Conservation (phyloP, 116 monocot species). For the Trichopus zeylanicus region DNA sequence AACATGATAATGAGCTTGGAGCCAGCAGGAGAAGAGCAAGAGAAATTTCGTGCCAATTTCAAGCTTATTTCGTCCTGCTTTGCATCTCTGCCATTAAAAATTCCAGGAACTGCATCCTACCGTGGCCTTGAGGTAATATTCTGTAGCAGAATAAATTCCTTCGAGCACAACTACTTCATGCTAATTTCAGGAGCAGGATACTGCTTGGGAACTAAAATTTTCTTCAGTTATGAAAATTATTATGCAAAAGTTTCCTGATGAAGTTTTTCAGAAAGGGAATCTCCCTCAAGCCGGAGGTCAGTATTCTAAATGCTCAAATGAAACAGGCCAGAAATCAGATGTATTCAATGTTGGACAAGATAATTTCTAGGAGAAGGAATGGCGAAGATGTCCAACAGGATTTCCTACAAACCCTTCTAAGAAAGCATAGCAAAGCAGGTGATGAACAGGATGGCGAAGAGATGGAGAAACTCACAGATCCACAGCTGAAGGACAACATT, state of each 20-base stretch:
- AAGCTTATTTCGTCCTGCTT: slow-evolving; percentile 25
- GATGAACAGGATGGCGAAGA: background rate
- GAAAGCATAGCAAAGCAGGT: slow-evolving; percentile 2
- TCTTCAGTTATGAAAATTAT: background rate
- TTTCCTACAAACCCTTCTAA: background rate
- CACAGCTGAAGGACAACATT: slow-evolving; percentile 27
- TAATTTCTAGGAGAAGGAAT: background rate
- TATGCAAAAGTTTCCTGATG: background rate
- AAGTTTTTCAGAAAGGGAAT: background rate
- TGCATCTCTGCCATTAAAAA: slow-evolving; percentile 23
- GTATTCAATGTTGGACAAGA: background rate
- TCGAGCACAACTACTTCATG: background rate
- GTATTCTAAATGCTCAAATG: slow-evolving; percentile 1
- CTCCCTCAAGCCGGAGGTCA: too few species aligned
- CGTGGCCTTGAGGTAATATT: slow-evolving; percentile 20
- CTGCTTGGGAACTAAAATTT: background rate
- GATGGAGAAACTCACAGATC: slow-evolving; percentile 14
- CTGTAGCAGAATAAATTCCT: background rate
- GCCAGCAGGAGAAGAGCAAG: slow-evolving; percentile 25
- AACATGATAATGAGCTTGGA: slow-evolving; percentile 26
- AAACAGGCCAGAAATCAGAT: background rate
- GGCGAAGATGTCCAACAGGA: background rate
- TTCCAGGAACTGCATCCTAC: slow-evolving; percentile 19
- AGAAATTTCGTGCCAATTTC: slow-evolving; percentile 25
- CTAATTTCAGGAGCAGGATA: too few species aligned